These are phyloP conservation scores for Claviceps sp. DNA, from an alignment of 2,329 filamentous ascomycete species.

Conservation along the genomic window DNA sequence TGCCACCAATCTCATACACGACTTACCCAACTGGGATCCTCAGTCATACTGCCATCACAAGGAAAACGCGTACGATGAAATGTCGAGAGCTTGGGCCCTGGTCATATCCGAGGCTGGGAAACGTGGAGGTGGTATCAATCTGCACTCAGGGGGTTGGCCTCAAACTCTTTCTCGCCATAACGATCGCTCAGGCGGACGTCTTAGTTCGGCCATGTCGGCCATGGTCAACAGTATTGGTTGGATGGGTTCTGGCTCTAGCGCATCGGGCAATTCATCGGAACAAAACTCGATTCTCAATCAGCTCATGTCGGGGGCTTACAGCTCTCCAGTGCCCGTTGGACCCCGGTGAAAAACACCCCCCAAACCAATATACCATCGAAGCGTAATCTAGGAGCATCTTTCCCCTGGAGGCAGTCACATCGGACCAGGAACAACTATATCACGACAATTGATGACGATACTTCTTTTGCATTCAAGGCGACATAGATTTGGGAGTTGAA, in stretches of 20 bases:
- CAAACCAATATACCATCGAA: no score
- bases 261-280: slow-evolving; percentile 20
- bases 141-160: slow-evolving; percentile 89
- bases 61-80: slow-evolving; percentile 90
- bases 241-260: slow-evolving; percentile 41
- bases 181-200: slow-evolving; percentile 66
- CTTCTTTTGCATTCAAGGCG: slow-evolving; percentile 19
- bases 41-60: slow-evolving; percentile 85
- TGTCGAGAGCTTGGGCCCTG: slow-evolving; percentile 82
- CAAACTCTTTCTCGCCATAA: slow-evolving; percentile 79
- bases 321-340: slow-evolving; percentile 48
- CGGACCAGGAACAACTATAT: slow-evolving; percentile 9
- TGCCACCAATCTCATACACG: slow-evolving; percentile 80
- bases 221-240: slow-evolving; percentile 64
- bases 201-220: slow-evolving; percentile 67
- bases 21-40: slow-evolving; percentile 81
- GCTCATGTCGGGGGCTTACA: slow-evolving; percentile 46
- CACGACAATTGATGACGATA: slow-evolving; percentile 19
- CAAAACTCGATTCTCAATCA: slow-evolving; percentile 48
- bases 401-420: slow-evolving; percentile 9
- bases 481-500: slow-evolving; percentile 23
- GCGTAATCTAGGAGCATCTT: neutral
- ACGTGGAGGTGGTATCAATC: slow-evolving; percentile 73
- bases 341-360: slow-evolving; percentile 32
- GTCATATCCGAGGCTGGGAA: slow-evolving; percentile 88